These are phyloP conservation scores for Saposhnikovia divaricata DNA, from an alignment of 129 eudicot genomes.

Conservation along the genomic window DNA sequence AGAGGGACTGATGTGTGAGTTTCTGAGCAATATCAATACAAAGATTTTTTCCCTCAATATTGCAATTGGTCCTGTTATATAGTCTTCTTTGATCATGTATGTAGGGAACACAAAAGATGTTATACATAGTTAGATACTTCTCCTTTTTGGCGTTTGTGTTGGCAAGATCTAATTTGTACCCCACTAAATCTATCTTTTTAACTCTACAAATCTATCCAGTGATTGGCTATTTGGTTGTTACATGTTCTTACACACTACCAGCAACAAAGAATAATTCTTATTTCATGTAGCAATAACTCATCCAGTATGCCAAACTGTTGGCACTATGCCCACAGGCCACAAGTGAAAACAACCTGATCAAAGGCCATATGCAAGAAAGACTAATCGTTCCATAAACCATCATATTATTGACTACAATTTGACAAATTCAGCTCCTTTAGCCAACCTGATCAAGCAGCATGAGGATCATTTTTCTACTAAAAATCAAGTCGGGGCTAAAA, in stretches of 20 bases:
- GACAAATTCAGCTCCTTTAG: too few species aligned
- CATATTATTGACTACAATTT: too few species aligned
- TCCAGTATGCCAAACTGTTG: not conserved
- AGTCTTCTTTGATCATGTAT: not conserved
- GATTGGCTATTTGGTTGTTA: not conserved
- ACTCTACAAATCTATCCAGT: not conserved
- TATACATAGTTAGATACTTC: not conserved
- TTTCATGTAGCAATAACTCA: not conserved
- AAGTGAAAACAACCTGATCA: not conserved
- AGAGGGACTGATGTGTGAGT: constrained; percentile 1
- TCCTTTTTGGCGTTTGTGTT: not conserved
- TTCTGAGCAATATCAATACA: not conserved
- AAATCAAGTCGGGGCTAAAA: too few species aligned
- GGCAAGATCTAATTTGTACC: not conserved
- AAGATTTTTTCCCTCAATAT: not conserved
- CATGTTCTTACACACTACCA: not conserved
- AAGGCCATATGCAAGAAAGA: not conserved
- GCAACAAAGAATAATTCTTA: not conserved
- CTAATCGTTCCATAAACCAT: too few species aligned
- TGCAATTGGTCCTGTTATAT: not conserved
- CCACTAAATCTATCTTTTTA: constrained; percentile 1
- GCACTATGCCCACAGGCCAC: not conserved
- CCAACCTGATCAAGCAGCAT: too few species aligned
- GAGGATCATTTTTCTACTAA: too few species aligned
- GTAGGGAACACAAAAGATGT: constrained; percentile 2